Base-by-base conservation (phyloP, 2,329 filamentous ascomycete species). In the Coniochaeta sp. region DNA sequence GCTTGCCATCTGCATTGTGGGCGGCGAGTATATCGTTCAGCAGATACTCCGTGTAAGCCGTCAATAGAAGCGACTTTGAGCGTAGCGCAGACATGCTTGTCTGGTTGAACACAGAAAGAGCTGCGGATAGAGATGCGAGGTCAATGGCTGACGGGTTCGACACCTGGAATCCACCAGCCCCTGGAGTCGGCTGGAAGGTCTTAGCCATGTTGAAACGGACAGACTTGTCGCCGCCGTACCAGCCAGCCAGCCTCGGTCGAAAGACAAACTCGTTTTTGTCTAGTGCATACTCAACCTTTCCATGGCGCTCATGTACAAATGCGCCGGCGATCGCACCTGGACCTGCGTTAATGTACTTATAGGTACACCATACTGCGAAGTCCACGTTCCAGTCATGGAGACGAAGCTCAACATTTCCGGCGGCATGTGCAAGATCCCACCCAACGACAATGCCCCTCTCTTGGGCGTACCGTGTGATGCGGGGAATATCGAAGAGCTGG, bases 381-480 rank as follows among this genome's bases (percentile, higher is more conserved):
- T 96, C 92, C 36, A 96, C 91, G 65, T 89, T 82, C 92, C 92
- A 96, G 67, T 93, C 90, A 73, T 96, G 91, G 22, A 96, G 80
- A 61, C 80, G 75, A 19, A 96, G 74, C 44, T 89, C 86, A 1
- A 96, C 89, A 69, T 96, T 96, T 34, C 92, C 92, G 24, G 84
- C 89, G 0, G 91, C 90, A 72, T 96, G 91, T 0, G 92, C 92
- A 28, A 95, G 85, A 70, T 96, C 92, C 91, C 91, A 96, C 28
- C 91, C 91, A 5, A 95, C 86, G 1, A 86, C 73, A 50, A 96
- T 85, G 58, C 87, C 89, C 64, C 84, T 84, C 0, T 78, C 79
- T 64, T 88, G 88, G 0, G 92, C 92, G 74, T 93, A 82, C 1
- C 81, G 81, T 0, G 93, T 96, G 72, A 96, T 96, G 50, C 76